Percentiles rank a stretch among this genome's conserved stretches.
Conservation (phyloP, 257 asterid species). For the Solanum verrucosum region DNA sequence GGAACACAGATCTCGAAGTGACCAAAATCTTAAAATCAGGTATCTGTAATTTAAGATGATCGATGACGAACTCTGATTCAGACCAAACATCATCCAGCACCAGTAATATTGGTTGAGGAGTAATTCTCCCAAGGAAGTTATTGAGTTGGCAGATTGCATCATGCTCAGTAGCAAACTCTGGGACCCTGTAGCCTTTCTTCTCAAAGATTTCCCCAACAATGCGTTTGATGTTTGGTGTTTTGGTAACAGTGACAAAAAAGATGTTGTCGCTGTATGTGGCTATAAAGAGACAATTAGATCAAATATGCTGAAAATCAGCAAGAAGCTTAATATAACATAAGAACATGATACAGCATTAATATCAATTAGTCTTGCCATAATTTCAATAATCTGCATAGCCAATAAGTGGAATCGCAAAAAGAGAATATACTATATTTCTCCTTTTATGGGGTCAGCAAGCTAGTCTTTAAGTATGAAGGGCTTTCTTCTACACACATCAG, state of each 20-base stretch:
- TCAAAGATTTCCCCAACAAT: slow-evolving; percentile 18
- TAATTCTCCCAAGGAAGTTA: not conserved
- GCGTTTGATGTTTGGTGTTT: slow-evolving; percentile 5
- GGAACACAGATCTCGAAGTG: slow-evolving; percentile 22
- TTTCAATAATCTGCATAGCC: not conserved
- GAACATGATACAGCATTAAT: not conserved
- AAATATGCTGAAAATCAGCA: not conserved
- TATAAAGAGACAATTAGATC: not conserved
- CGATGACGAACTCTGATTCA: slow-evolving; percentile 11
- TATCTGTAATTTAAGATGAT: slow-evolving; percentile 4
- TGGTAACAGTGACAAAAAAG: slow-evolving; percentile 20
- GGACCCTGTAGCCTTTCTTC: not conserved
- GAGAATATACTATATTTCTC: not conserved
- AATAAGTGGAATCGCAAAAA: not conserved
- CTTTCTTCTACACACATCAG: not conserved
- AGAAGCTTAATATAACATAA: not conserved
- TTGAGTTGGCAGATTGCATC: slow-evolving; percentile 15
- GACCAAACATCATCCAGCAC: slow-evolving; percentile 33
- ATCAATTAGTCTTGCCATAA: not conserved
- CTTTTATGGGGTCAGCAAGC: not conserved
- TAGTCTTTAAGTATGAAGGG: not conserved
- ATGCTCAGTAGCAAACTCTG: slow-evolving; percentile 12
- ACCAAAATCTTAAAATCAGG: slow-evolving; percentile 18
- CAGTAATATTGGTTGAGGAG: slow-evolving; percentile 9
- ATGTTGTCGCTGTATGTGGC: slow-evolving; percentile 13